These are phyloP conservation scores for Picochlorum sp. DNA, from an alignment of 139 green algal genomes.

Conservation along the genomic window DNA sequence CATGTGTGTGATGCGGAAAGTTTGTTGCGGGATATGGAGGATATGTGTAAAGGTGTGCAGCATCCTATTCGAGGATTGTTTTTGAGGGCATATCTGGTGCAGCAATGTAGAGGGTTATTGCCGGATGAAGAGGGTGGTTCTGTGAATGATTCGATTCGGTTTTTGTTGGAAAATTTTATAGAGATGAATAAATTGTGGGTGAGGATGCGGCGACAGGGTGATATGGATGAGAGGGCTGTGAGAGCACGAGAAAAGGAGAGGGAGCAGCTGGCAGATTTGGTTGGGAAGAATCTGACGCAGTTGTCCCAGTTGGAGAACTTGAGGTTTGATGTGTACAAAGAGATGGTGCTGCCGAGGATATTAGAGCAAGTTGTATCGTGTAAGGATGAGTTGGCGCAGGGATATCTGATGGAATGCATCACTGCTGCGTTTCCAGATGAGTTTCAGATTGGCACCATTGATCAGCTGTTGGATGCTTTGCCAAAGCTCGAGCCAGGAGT, in stretches of 20 bases:
- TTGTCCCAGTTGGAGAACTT: slow-evolving; percentile 91
- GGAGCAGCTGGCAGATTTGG: slow-evolving; percentile 85
- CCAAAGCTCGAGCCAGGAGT: slow-evolving; percentile 79
- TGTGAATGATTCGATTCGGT: slow-evolving; percentile 86
- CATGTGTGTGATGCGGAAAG: neutral
- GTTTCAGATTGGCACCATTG: slow-evolving; percentile 89
- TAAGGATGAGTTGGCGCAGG: slow-evolving; percentile 95
- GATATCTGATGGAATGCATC: slow-evolving; percentile 96
- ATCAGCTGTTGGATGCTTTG: slow-evolving; percentile 70
- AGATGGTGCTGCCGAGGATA: slow-evolving; percentile 40
- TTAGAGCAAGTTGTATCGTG: slow-evolving; percentile 68
- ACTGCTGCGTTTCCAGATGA: slow-evolving; percentile 86
- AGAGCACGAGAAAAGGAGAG: slow-evolving; percentile 76
- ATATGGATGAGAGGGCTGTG: slow-evolving; percentile 39
- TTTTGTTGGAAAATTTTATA: slow-evolving; percentile 96
- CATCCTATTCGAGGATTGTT: slow-evolving; percentile 95
- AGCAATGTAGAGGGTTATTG: slow-evolving; percentile 52
- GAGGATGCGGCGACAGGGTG: slow-evolving; percentile 66
- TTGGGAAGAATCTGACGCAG: slow-evolving; percentile 96
- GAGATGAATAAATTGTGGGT: slow-evolving; percentile 99
- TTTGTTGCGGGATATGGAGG: slow-evolving; percentile 68
- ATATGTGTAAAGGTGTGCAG: slow-evolving; percentile 96
- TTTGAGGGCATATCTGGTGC: slow-evolving; percentile 83
- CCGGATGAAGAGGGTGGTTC: slow-evolving; percentile 56
- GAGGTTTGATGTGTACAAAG: slow-evolving; percentile 73